These are phyloP conservation scores for Pulveroboletus sp. DNA, from an alignment of 768 basidiomycete genomes.

Conservation along the genomic window DNA sequence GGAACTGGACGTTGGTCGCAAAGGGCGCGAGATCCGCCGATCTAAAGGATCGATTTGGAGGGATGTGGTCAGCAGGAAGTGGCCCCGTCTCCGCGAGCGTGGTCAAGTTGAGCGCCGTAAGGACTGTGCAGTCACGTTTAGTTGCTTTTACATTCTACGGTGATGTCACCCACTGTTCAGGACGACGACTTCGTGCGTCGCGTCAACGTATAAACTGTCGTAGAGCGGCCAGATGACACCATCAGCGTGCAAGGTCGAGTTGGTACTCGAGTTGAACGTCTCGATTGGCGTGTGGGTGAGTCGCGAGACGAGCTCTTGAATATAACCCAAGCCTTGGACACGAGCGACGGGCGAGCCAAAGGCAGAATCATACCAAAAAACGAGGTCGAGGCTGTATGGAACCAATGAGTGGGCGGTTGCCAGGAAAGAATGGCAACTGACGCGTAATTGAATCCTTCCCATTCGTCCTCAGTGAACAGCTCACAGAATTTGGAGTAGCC, in stretches of 20 bases:
- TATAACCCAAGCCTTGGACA: conserved; percentile 73
- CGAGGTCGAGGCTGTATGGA: conserved; percentile 15
- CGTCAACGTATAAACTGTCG: conserved; percentile 80
- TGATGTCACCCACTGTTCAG: conserved; percentile 58
- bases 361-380: conserved; percentile 57
- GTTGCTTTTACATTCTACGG: background rate
- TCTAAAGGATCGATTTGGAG: conserved; percentile 61
- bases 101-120: conserved; percentile 84
- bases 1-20: conserved; percentile 86
- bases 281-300: conserved; percentile 73
- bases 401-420: background rate
- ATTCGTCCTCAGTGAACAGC: conserved; percentile 87
- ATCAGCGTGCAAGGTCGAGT: conserved; percentile 74
- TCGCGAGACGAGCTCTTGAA: conserved; percentile 82
- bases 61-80: conserved; percentile 72
- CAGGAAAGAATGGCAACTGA: conserved; percentile 33
- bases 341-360: conserved; percentile 82
- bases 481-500: conserved; percentile 92
- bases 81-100: conserved; percentile 72
- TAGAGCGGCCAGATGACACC: conserved; percentile 67
- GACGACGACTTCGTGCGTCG: conserved; percentile 89
- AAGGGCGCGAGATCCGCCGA: conserved; percentile 81
- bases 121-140: conserved; percentile 41
- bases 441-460: conserved; percentile 91
- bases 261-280: conserved; percentile 78